A percentile compares a stretch with the other conserved stretches of the same genome.
phyloP scores from a whole-genome alignment of 768 basidiomycete genomes.

The Tulasnella sp. region DNA sequence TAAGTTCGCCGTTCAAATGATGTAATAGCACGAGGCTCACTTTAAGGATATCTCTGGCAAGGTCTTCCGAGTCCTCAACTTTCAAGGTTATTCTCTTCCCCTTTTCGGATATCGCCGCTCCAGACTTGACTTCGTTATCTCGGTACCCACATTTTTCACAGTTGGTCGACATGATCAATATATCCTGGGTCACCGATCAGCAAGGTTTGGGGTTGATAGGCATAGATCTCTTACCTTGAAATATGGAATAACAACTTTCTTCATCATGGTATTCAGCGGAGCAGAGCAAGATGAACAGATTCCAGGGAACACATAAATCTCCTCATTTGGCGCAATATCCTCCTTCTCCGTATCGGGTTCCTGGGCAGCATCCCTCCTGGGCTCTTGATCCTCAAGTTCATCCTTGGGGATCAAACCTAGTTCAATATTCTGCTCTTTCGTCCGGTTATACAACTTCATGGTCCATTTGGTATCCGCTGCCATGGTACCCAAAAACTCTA shows the following conservation, averaged over 20 bases:
- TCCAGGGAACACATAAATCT: constrained; percentile 79
- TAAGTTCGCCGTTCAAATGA: background rate
- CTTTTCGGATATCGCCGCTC: constrained; percentile 71
- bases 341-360: constrained; percentile 26
- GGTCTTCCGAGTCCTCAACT: constrained; percentile 85
- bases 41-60: constrained; percentile 88
- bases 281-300: constrained; percentile 81
- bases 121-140: constrained; percentile 96
- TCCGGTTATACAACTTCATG: constrained; percentile 66
- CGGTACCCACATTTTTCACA: constrained; percentile 91
- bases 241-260: constrained; percentile 91
- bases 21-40: constrained; percentile 29
- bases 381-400: constrained; percentile 19
- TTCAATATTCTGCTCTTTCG: constrained; percentile 62
- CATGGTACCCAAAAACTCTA: constrained; percentile 70
- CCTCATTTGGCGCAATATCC: constrained; percentile 44
- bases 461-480: constrained; percentile 82
- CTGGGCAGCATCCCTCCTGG: constrained; percentile 15
- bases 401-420: constrained; percentile 53
- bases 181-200: constrained; percentile 45
- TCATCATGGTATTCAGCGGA: constrained; percentile 77
- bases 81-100: constrained; percentile 81
- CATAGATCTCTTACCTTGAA: constrained; percentile 56
- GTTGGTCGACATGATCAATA: constrained; percentile 96
- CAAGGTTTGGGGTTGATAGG: background rate